Evolutionary conservation across 2,329 filamentous ascomycete species (phyloP), one percentile per base, ranked within the genome.

Genomic region (Trematosphaeria pertusa): DNA sequence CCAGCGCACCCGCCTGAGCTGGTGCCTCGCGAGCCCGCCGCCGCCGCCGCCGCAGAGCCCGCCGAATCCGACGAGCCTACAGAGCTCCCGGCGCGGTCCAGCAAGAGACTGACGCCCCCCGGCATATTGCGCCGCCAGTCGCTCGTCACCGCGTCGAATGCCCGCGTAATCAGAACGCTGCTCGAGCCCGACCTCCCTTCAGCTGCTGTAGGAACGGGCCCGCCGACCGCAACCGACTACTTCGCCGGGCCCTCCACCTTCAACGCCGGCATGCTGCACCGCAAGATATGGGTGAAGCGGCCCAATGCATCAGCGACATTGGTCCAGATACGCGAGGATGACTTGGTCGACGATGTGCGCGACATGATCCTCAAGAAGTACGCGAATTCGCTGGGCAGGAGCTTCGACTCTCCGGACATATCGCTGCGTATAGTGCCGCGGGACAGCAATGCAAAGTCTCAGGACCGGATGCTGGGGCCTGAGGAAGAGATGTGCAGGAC

Each of bases 281-380:
- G 90, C 69, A 97, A 96, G 79, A 86, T 97, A 62, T 99, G 94
- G 94, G 93, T 97, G 68, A 94, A 88, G 78, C 83, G 93, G 63
- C 88, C 89, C 15, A 83, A 87, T 56, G 89, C 87, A 48, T 97
- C 93, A 46, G 86, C 93, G 30, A 99, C 94, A 11, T 80, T 94
- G 63, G 87, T 99, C 44, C 85, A 87, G 50, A 88, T 96, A 62
- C 81, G 85, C 59, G 89, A 96, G 64, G 91, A 95, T 62, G 91
- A 96, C 66, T 76, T 97, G 61, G 92, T 97, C 46, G 94, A 99
- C 71, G 93, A 97, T 73, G 87, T 96, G 52, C 88, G 93, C 61
- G 94, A 97, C 60, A 85, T 91, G 79, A 94, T 97, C 46, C 77
- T 97, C 60, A 86, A 85, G 64, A 97, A 97, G 77, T 99, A 97